These are phyloP conservation scores for Boechera divaricarpa DNA, from an alignment of 345 rosid genomes.

Conservation along the genomic window DNA sequence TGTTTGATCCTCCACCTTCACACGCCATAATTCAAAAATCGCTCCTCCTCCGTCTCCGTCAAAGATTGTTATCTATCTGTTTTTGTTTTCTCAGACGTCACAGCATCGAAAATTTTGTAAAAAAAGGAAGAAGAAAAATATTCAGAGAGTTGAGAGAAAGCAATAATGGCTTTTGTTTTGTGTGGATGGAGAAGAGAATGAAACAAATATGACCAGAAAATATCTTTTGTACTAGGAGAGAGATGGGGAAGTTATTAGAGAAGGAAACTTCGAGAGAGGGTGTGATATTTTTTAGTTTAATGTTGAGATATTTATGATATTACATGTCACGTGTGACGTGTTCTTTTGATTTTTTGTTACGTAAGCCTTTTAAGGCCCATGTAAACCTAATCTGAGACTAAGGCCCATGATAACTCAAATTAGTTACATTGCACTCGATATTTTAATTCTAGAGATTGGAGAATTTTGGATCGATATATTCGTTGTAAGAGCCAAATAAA, in stretches of 20 bases:
- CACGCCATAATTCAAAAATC: constrained; percentile 56
- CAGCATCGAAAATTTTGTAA: too few relatives aligned
- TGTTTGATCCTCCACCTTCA: constrained; percentile 56
- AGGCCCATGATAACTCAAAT: too few relatives aligned
- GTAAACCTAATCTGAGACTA: not conserved
- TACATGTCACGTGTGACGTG: constrained; percentile 17
- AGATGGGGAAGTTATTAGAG: not conserved
- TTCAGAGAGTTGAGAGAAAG: not conserved
- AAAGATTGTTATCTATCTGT: too few relatives aligned
- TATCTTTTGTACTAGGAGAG: constrained; percentile 22
- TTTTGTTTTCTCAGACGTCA: too few relatives aligned
- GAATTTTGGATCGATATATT: too few relatives aligned
- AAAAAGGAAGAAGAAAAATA: too few relatives aligned
- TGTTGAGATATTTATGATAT: constrained; percentile 6
- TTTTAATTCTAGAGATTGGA: too few relatives aligned
- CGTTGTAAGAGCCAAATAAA: too few relatives aligned
- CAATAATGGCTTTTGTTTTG: not conserved
- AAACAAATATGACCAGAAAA: not conserved
- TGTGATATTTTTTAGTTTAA: not conserved
- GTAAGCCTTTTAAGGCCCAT: not conserved
- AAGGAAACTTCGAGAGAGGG: constrained; percentile 45
- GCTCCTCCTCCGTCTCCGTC: constrained; percentile 23
- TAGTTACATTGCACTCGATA: too few relatives aligned
- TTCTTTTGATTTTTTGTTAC: not conserved
- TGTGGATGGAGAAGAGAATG: constrained; percentile 17